Conservation (phyloP, 1,284 basidiomycete genomes). For the Hymenochaete sp. region DNA sequence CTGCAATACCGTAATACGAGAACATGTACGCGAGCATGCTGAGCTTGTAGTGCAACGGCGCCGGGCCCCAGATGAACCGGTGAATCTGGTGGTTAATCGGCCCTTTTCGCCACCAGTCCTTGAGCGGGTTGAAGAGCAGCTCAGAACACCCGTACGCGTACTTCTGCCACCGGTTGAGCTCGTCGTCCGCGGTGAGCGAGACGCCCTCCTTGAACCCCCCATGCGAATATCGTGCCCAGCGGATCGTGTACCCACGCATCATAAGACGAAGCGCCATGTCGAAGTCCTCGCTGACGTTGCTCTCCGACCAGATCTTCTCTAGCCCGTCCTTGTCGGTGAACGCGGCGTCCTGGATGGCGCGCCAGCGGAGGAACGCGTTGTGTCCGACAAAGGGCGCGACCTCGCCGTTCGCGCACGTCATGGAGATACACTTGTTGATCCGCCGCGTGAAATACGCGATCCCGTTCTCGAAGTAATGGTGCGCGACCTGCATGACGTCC, state of each 20-base stretch:
- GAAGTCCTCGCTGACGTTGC: conserved; percentile 79
- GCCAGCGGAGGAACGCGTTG: conserved; percentile 83
- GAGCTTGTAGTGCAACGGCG: conserved; percentile 79
- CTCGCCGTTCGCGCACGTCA: conserved; percentile 69
- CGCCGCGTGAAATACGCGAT: conserved; percentile 77
- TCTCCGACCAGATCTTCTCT: conserved; percentile 76
- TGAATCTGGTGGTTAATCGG: conserved; percentile 73
- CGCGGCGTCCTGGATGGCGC: conserved; percentile 71
- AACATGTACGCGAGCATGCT: conserved; percentile 77
- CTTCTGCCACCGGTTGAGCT: conserved; percentile 81
- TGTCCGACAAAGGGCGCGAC: conserved; percentile 83
- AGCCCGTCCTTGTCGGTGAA: conserved; percentile 58
- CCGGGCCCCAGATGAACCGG: conserved; percentile 67
- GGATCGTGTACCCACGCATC: conserved; percentile 62
- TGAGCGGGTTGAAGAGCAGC: conserved; percentile 69
- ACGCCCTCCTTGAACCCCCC: conserved; percentile 83
- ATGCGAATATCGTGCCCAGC: conserved; percentile 78
- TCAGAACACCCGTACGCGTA: conserved; percentile 74
- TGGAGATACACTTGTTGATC: conserved; percentile 70
- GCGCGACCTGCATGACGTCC: conserved; percentile 78
- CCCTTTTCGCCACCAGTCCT: conserved; percentile 61
- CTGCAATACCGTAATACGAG: conserved; percentile 75
- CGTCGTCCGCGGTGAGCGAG: conserved; percentile 70
- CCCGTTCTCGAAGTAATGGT: conserved; percentile 83
- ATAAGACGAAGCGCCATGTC: conserved; percentile 62